phyloP scores from a whole-genome alignment of 345 rosid species.

The Euphorbia pulcherrima region DNA sequence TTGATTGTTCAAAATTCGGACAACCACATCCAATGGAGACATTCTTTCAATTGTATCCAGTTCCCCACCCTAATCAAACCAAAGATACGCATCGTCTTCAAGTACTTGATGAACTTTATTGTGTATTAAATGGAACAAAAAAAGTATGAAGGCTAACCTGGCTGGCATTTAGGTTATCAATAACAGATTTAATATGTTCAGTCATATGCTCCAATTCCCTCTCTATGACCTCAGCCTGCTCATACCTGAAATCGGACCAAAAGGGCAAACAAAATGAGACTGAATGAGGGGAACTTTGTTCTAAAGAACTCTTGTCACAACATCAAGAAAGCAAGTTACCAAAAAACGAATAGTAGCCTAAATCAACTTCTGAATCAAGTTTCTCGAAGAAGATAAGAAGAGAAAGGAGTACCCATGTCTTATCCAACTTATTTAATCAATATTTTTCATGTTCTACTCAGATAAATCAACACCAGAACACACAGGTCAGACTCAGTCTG shows the following conservation, averaged over 20 bases:
- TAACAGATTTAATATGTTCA: slow-evolving; percentile 79
- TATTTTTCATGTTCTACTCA: background rate
- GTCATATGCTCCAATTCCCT: slow-evolving; percentile 94
- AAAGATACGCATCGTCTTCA: slow-evolving; percentile 8
- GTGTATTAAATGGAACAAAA: background rate
- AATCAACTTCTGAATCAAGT: background rate
- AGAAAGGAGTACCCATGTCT: background rate
- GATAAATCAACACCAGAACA: background rate
- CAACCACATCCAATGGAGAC: slow-evolving; percentile 87
- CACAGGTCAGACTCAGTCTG: background rate
- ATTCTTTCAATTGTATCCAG: slow-evolving; percentile 69
- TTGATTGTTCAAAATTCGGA: slow-evolving; percentile 88
- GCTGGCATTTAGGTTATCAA: slow-evolving; percentile 71
- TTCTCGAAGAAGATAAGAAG: background rate
- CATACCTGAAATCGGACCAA: slow-evolving; percentile 53
- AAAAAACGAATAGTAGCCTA: background rate
- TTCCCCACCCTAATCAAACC: slow-evolving; percentile 71
- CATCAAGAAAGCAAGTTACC: background rate
- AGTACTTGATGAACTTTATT: background rate
- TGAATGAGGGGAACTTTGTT: background rate
- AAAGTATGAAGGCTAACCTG: slow-evolving; percentile 45
- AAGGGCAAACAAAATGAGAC: background rate
- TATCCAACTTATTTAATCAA: background rate
- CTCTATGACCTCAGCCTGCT: slow-evolving; percentile 82
- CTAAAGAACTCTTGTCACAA: background rate